Percentiles rank a stretch among this genome's conserved stretches.
These are phyloP conservation scores for Sanguinoderma infundibulare DNA, from an alignment of 1,284 basidiomycete species.

Conservation along the genomic window DNA sequence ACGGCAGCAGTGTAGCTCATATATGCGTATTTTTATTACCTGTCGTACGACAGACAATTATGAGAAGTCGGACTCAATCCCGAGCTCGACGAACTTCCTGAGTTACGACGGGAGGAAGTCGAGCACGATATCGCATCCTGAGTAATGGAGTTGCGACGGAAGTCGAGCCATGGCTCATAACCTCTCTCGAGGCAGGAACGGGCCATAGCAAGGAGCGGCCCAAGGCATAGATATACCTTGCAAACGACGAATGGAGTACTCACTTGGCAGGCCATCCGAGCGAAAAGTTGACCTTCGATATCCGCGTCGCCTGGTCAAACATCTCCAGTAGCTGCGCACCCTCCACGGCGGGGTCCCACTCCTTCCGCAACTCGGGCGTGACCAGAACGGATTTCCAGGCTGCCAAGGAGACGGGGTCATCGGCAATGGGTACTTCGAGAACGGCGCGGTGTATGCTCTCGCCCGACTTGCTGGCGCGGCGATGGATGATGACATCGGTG, in stretches of 20 bases:
- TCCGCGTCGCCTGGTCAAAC: constrained; percentile 84
- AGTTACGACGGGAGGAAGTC: no score
- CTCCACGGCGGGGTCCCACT: constrained; percentile 95
- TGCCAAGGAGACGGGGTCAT: constrained; percentile 70
- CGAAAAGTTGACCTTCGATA: constrained; percentile 89
- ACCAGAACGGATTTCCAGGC: constrained; percentile 84
- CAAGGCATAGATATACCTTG: no score
- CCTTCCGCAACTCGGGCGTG: constrained; percentile 84
- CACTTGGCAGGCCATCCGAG: constrained; percentile 97
- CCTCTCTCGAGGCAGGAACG: no score
- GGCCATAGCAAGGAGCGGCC: not conserved
- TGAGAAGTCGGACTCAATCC: no score
- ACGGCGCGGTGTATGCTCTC: constrained; percentile 85
- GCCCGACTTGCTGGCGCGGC: constrained; percentile 63
- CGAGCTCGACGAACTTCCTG: no score
- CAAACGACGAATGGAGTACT: constrained; percentile 36
- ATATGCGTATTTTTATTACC: no score
- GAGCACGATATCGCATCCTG: no score
- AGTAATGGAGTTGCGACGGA: no score
- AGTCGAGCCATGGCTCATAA: no score
- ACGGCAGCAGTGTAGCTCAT: no score
- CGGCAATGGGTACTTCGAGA: constrained; percentile 73
- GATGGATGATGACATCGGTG: constrained; percentile 71
- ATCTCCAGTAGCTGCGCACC: constrained; percentile 84
- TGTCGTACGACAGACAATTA: no score